phyloP scores from a whole-genome alignment of 2,329 filamentous ascomycete genomes.

The Fusarium abutilonis region DNA sequence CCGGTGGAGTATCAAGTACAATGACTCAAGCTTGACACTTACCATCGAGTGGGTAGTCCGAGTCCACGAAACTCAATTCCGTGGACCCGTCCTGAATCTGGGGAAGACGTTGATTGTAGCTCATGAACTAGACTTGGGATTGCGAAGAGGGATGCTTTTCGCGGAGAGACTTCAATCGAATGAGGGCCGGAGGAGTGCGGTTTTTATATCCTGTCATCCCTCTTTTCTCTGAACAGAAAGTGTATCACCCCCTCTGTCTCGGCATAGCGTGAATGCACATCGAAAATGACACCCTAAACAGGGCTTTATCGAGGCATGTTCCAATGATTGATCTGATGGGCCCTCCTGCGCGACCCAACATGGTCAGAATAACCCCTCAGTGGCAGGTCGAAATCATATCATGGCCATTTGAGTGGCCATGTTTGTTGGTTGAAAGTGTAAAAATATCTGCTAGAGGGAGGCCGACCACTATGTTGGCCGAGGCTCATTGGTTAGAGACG shows the following conservation, averaged over 20 bases:
- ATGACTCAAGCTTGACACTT: slow-evolving; percentile 26
- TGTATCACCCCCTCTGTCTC: slow-evolving; percentile 8
- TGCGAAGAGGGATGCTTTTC: slow-evolving; percentile 7
- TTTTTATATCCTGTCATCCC: slow-evolving; percentile 22
- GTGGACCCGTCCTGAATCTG: slow-evolving; percentile 28
- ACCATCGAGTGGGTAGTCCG: slow-evolving; percentile 27
- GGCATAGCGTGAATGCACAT: slow-evolving; percentile 3
- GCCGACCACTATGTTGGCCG: slow-evolving; percentile 23
- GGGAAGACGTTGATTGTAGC: slow-evolving; percentile 1
- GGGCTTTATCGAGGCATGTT: slow-evolving; percentile 10
- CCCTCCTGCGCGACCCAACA: not conserved
- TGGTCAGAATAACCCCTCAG: slow-evolving; percentile 16
- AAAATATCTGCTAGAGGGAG: slow-evolving; percentile 30
- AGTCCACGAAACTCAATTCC: slow-evolving; percentile 26
- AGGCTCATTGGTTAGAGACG: slow-evolving; percentile 17
- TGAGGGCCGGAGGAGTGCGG: slow-evolving; percentile 5
- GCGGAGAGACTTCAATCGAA: not conserved
- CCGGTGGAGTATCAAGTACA: slow-evolving; percentile 21
- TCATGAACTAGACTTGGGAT: slow-evolving; percentile 22
- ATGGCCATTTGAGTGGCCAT: slow-evolving; percentile 26
- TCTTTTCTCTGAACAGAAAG: not conserved
- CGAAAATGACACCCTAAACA: slow-evolving; percentile 8
- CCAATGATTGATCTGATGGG: slow-evolving; percentile 12
- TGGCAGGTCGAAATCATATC: slow-evolving; percentile 7
- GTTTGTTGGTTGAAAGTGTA: slow-evolving; percentile 36